Percentiles rank a stretch among this genome's conserved stretches.
These are phyloP conservation scores for Aspergillus sp. DNA, from an alignment of 2,329 filamentous ascomycete species.

Conservation along the genomic window DNA sequence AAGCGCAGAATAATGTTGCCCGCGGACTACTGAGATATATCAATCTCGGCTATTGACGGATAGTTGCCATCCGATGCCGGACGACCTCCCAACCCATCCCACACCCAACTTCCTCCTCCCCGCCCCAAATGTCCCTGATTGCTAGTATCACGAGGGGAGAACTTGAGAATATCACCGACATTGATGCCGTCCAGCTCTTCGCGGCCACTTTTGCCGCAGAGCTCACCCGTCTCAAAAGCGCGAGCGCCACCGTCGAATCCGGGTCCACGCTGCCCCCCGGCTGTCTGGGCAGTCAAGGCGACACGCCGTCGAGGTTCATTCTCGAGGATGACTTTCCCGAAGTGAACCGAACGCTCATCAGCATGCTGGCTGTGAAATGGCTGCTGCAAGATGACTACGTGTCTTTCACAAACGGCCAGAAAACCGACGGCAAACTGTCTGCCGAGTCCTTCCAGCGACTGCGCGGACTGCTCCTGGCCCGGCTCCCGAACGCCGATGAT, in stretches of 20 bases:
- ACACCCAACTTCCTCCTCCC: too few species aligned
- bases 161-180: neutral
- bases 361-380: constrained; percentile 30
- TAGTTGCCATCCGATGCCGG: too few species aligned
- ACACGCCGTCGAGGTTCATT: constrained; percentile 4
- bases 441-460: constrained; percentile 22
- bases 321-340: constrained; percentile 22
- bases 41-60: too few species aligned
- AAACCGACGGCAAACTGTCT: constrained; percentile 13
- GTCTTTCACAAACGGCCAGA: constrained; percentile 20
- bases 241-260: neutral
- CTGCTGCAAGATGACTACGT: constrained; percentile 26
- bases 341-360: constrained; percentile 32
- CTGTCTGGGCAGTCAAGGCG: neutral
- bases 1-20: too few species aligned
- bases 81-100: too few species aligned
- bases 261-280: neutral
- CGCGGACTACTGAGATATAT: too few species aligned
- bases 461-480: constrained; percentile 11
- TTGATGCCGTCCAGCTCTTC: neutral
- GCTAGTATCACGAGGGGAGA: neutral
- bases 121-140: neutral
- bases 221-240: neutral
- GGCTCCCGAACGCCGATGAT: constrained; percentile 11
- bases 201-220: neutral